Percentiles rank a stretch among this genome's conserved stretches.
phyloP scores from a whole-genome alignment of 495 filamentous ascomycete genomes.

The Thozetella sp. region DNA sequence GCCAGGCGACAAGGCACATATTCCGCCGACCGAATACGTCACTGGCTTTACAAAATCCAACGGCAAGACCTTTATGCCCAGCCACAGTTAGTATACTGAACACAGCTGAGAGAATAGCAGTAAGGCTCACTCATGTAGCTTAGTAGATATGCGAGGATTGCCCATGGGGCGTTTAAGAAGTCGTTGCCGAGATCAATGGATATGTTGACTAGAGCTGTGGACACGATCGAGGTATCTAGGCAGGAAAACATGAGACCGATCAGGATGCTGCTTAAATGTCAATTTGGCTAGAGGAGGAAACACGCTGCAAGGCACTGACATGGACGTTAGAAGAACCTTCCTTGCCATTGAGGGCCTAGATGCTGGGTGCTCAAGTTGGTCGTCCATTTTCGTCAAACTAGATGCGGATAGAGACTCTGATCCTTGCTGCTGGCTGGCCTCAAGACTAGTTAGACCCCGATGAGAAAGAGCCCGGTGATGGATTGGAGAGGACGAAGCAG shows the following conservation, averaged over 20 bases:
- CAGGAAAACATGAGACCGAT: constrained; percentile 60
- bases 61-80: constrained; percentile 53
- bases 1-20: constrained; percentile 46
- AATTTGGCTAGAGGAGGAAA: not conserved
- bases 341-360: not conserved
- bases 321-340: constrained; percentile 19
- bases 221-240: constrained; percentile 65
- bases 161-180: constrained; percentile 57
- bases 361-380: not conserved
- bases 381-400: not conserved
- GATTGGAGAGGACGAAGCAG: too few species aligned
- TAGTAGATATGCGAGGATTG: constrained; percentile 60
- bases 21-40: constrained; percentile 60
- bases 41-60: constrained; percentile 61
- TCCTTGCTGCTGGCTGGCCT: too few species aligned
- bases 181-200: constrained; percentile 51
- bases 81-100: not conserved
- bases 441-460: too few species aligned
- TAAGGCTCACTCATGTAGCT: constrained; percentile 55
- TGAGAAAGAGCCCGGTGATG: too few species aligned
- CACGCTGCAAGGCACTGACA: constrained; percentile 12
- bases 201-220: constrained; percentile 63
- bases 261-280: constrained; percentile 41
- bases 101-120: not conserved
- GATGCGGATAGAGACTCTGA: too few species aligned